phyloP scores from a whole-genome alignment of 441 rosid genomes.

The Gossypium gossypioides region DNA sequence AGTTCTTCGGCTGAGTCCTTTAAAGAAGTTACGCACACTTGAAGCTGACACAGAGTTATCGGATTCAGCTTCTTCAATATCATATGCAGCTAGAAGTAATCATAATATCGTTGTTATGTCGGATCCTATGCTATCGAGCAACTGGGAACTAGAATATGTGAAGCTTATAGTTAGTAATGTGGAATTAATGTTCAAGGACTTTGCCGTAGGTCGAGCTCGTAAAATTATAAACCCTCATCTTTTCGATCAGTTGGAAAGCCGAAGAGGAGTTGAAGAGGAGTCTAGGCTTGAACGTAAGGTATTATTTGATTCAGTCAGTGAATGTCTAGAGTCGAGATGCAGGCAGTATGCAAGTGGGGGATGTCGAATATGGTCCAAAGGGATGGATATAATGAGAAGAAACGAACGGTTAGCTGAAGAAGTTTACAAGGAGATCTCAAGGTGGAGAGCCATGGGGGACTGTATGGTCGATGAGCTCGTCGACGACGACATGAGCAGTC shows the following conservation, averaged over 20 bases:
- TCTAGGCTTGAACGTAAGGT: conserved; percentile 40
- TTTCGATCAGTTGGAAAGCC: conserved; percentile 52
- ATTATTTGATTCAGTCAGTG: conserved; percentile 60
- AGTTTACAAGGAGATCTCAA: conserved; percentile 57
- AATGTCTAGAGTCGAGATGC: conserved; percentile 53
- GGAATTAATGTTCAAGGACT: conserved; percentile 64
- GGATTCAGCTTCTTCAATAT: conserved; percentile 63
- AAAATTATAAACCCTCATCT: conserved; percentile 47
- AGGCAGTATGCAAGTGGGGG: conserved; percentile 48
- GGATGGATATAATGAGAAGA: conserved; percentile 36
- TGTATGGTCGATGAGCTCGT: conserved; percentile 88
- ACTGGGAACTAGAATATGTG: conserved; percentile 65
- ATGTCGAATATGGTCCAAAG: conserved; percentile 40
- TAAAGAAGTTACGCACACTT: conserved; percentile 25
- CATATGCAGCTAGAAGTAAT: conserved; percentile 23
- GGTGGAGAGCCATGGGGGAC: conserved; percentile 59
- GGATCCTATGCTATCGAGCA: conserved; percentile 17
- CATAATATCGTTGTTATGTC: conserved; percentile 7
- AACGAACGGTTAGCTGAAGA: conserved; percentile 58
- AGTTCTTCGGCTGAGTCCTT: conserved; percentile 29
- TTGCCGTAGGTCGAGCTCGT: conserved; percentile 34
- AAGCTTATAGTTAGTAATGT: conserved; percentile 43
- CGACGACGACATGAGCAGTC: conserved; percentile 80
- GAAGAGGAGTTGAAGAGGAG: conserved; percentile 26
- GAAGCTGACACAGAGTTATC: conserved; percentile 50